These are phyloP conservation scores for Kodamaea fungicola DNA, from an alignment of 1,139 yeast species.

Conservation along the genomic window DNA sequence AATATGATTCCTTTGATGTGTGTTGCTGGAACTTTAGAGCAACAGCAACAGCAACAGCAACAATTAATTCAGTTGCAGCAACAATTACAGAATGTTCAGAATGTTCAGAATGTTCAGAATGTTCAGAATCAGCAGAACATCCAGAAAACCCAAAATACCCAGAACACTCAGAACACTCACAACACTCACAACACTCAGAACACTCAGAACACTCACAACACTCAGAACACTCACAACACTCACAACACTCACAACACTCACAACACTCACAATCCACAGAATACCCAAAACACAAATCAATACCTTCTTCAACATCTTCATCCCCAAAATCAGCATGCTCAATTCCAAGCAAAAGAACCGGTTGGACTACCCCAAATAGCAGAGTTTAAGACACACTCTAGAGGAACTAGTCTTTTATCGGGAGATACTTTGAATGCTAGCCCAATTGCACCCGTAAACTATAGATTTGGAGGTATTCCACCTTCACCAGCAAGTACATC, in stretches of 20 bases:
- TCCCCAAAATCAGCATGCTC: background rate
- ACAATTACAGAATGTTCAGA: background rate
- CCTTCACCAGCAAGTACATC: conserved; percentile 12
- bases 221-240: background rate
- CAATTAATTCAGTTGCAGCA: conserved; percentile 1
- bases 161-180: too few species aligned
- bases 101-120: background rate
- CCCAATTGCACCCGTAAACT: conserved; percentile 36
- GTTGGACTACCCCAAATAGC: background rate
- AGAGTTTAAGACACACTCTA: conserved; percentile 5
- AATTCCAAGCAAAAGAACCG: background rate
- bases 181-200: too few species aligned
- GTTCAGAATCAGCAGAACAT: background rate
- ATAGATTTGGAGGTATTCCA: conserved; percentile 36
- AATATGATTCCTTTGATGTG: conserved; percentile 66
- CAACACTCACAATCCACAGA: background rate
- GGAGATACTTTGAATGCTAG: conserved; percentile 20
- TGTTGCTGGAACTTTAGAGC: conserved; percentile 18
- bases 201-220: too few species aligned
- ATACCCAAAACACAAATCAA: background rate
- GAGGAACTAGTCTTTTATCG: conserved; percentile 9
- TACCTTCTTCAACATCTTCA: background rate
- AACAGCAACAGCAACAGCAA: conserved; percentile 1
- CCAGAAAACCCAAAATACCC: background rate
- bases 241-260: background rate